Conservation (phyloP, 2,329 filamentous ascomycete genomes). For the Stagonosporopsis tanaceti region DNA sequence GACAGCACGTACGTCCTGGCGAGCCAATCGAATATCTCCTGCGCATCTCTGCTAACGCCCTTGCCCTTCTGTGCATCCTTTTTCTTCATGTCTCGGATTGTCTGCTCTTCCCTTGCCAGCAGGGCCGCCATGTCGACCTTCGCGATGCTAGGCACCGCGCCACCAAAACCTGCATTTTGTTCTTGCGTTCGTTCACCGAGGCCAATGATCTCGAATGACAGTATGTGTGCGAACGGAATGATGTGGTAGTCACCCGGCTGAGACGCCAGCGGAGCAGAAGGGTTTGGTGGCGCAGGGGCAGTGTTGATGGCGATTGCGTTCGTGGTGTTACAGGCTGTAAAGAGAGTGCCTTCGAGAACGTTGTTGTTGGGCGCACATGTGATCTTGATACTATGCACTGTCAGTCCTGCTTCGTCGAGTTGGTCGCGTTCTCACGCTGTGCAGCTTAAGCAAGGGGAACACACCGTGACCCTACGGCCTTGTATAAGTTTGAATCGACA, state of each 20-base stretch:
- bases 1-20: slow-evolving; percentile 60
- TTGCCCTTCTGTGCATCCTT: slow-evolving; percentile 66
- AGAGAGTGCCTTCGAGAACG: slow-evolving; percentile 68
- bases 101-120: slow-evolving; percentile 63
- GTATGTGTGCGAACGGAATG: slow-evolving; percentile 67
- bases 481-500: slow-evolving; percentile 63
- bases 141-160: slow-evolving; percentile 54
- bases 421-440: background rate
- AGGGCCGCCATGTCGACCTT: slow-evolving; percentile 64
- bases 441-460: slow-evolving; percentile 31
- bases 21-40: slow-evolving; percentile 70
- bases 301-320: slow-evolving; percentile 70
- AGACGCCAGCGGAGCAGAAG: slow-evolving; percentile 50
- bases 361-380: slow-evolving; percentile 62
- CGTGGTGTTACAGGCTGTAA: slow-evolving; percentile 67
- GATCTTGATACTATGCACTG: slow-evolving; percentile 61
- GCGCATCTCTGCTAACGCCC: slow-evolving; percentile 67
- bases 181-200: slow-evolving; percentile 45
- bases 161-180: slow-evolving; percentile 55
- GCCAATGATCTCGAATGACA: slow-evolving; percentile 63
- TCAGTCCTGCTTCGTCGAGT: slow-evolving; percentile 21
- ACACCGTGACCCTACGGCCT: slow-evolving; percentile 69
- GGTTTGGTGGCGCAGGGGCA: slow-evolving; percentile 54
- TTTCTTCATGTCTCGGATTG: slow-evolving; percentile 64
- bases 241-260: slow-evolving; percentile 65